phyloP scores from a whole-genome alignment of 164 flowering plant species.

The Vitis vinifera region ASM3070453v1 NC_081810.1:1588001-1588500 shows the following conservation, averaged over 20 bases:
- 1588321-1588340: conserved; percentile 67
- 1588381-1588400: conserved; percentile 74
- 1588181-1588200: conserved; percentile 11
- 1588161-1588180: conserved; percentile 39
- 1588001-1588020: conserved; percentile 2
- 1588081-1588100: conserved; percentile 79
- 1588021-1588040: not conserved
- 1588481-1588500: conserved; percentile 40
- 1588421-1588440: conserved; percentile 79
- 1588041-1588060: not conserved
- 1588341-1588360: conserved; percentile 71
- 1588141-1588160: conserved; percentile 78
- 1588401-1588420: conserved; percentile 76
- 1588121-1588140: conserved; percentile 69
- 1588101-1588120: conserved; percentile 84
- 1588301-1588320: conserved; percentile 56
- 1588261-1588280: conserved; percentile 77
- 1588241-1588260: conserved; percentile 74
- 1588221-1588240: conserved; percentile 48
- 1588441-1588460: conserved; percentile 68
- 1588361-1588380: conserved; percentile 76
- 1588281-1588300: conserved; percentile 85
- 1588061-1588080: conserved; percentile 45
- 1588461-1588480: conserved; percentile 33
- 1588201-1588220: conserved; percentile 24